Evolutionary conservation across 805 yeast genomes (phyloP).

Genomic region (Teunomyces cretensis): DNA sequence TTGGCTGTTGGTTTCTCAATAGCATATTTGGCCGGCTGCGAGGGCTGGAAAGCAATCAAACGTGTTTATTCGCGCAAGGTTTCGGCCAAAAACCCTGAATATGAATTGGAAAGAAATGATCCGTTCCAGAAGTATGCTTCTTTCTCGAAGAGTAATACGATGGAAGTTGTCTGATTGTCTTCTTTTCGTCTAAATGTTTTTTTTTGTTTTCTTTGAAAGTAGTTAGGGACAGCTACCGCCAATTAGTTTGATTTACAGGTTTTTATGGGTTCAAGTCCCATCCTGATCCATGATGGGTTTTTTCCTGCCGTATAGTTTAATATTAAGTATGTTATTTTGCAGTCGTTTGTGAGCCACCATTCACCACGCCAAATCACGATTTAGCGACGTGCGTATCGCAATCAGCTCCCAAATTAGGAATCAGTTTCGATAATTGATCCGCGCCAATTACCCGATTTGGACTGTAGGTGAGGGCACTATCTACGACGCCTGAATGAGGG

Average conservation of each 20-base stretch:
- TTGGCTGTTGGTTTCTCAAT: slow-evolving; percentile 32
- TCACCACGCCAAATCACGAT: background rate
- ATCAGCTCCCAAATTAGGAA: background rate
- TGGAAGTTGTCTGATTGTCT: slow-evolving; percentile 16
- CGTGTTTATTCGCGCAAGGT: slow-evolving; percentile 28
- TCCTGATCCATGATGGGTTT: slow-evolving; percentile 9
- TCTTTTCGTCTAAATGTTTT: background rate
- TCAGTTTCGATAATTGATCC: background rate
- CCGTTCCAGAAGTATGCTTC: slow-evolving; percentile 42
- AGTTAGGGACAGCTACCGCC: background rate
- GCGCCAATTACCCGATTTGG: background rate
- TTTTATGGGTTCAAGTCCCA: slow-evolving; percentile 12
- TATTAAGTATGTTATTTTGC: too few species aligned
- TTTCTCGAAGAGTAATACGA: slow-evolving; percentile 37
- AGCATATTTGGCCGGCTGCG: slow-evolving; percentile 33
- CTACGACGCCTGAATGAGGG: too few species aligned
- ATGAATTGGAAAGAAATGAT: slow-evolving; percentile 40
- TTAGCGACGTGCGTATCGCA: background rate
- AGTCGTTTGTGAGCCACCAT: too few species aligned
- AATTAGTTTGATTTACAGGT: slow-evolving; percentile 4
- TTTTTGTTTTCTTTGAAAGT: background rate
- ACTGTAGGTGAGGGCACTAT: background rate
- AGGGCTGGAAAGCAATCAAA: slow-evolving; percentile 41
- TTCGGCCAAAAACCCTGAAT: slow-evolving; percentile 28
- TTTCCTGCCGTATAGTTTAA: slow-evolving; percentile 2